Evolutionary conservation across 768 basidiomycete genomes (phyloP).

Genomic region (Leucosporidium creatinivorum): DNA sequence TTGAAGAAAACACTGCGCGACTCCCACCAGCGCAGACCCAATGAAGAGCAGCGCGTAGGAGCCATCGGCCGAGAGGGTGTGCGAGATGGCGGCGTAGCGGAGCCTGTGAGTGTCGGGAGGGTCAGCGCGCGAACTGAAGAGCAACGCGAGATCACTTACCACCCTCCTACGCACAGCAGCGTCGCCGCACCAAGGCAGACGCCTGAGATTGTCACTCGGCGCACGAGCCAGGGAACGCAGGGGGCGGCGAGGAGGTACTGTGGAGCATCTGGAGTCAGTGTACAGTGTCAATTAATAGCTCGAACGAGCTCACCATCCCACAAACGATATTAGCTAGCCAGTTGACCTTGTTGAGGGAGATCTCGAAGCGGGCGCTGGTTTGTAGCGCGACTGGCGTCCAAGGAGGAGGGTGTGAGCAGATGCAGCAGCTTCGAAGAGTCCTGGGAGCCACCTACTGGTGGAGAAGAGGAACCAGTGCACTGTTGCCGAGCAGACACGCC

Average conservation of each 20-base stretch:
- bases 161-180: background rate
- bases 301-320: background rate
- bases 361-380: background rate
- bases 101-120: background rate
- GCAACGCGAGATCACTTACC: background rate
- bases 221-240: background rate
- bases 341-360: slow-evolving; percentile 11
- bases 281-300: background rate
- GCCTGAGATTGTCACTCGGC: background rate
- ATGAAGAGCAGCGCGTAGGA: slow-evolving; percentile 8
- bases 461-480: slow-evolving; percentile 5
- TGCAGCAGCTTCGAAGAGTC: too few species aligned
- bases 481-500: background rate
- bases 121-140: background rate
- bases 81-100: slow-evolving; percentile 3
- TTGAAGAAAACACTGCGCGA: background rate
- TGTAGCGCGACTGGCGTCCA: background rate
- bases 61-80: background rate
- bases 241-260: background rate
- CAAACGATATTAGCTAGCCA: slow-evolving; percentile 9
- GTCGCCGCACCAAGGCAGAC: background rate
- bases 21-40: background rate
- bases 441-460: background rate
- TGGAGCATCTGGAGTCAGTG: background rate
- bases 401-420: background rate